Evolutionary conservation across 331 rosid genomes (phyloP), one percentile per base, ranked within the genome.

Genomic region (Ulmus americana): DNA sequence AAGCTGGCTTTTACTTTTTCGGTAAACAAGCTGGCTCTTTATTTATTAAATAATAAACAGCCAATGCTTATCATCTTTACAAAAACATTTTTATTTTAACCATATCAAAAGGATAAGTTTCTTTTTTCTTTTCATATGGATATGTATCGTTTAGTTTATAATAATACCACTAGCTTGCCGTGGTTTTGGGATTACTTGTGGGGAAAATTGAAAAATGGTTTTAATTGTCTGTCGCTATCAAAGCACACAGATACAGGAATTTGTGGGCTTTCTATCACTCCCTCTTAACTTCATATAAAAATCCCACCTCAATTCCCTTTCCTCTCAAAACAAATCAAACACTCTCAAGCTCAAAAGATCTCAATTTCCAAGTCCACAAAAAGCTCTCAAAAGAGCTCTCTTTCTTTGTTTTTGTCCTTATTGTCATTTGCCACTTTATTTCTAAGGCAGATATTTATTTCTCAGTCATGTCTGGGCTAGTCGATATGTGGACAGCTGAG

Each of bases 401-500:
- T 6, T 14, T 15, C 3, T 12, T 28, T 35, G 6, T 9, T 0
- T 65, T 0, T 13, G 35, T 18, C 50, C 38, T 14, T 14, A 14
- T 47, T 38, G 11, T 10, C 45, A 38, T 22, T 44, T 68, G 56
- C 39, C 59, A 20, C 5, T 6, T 12, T 39, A 13, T 8, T 54
- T 39, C 6, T 61, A 12, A 18, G 28, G 40, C 46, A 64, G 54
- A 64, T 59, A 62, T 73, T 43, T 7, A 47, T 9, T 54, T 42
- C 22, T 52, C 47, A 68, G 62, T 49, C 4, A 88, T 83, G 96
- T 76, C 94, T 65, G 84, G 79, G 16, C 55, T 79, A 60, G 71
- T 79, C 22, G 84, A 82, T 67, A 69, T 65, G 15, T 82, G 88
- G 95, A 75, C 79, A 11, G 66, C 49, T 1, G 95, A 84, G 78